Base-by-base conservation (phyloP, 2,329 filamentous ascomycete species). In the Drechslerella dactyloides region DNA sequence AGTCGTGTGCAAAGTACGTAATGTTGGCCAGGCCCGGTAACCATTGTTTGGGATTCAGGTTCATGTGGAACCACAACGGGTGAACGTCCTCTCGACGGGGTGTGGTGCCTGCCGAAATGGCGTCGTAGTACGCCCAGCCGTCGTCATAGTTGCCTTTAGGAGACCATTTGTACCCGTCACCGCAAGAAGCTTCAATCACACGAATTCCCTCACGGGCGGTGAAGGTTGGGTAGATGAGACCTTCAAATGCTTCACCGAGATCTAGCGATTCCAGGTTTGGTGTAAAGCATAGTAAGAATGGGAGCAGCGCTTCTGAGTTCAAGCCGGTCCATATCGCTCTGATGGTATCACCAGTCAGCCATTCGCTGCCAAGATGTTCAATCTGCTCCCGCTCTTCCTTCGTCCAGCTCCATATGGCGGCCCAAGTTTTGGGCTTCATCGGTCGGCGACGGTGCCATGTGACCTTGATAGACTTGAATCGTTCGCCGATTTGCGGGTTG, bases 221-320 rank as follows among this genome's bases (percentile, higher is more conserved):
- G 4, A 52, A 52, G 17, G 17, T 56, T 1, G 60, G 51, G 51
- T 56, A 50, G 6, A 64, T 50, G 2, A 64, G 15, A 1, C 17
- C 17, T 1, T 50, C 15, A 1, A 55, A 27, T 15, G 52, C 3
- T 3, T 21, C 10, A 1, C 53, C 61, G 2, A 57, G 23, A 40
- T 64, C 46, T 2, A 64, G 27, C 5, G 53, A 64, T 21, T 52
- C 53, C 30, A 64, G 11, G 11, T 52, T 57, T 21, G 19, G 5
- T 4, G 52, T 52, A 37, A 56, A 57, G 24, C 61, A 57, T 33
- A 64, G 21, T 17, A 64, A 35, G 2, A 64, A 21, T 10, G 61
- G 61, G 19, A 64, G 33, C 13, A 64, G 42, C 13, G 61, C 30
- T 40, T 64, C 61, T 1, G 61, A 64, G 21, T 64, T 57, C 42